Conservation (phyloP, 2,329 filamentous ascomycete genomes). For the Trichoderma afroharzianum region DNA sequence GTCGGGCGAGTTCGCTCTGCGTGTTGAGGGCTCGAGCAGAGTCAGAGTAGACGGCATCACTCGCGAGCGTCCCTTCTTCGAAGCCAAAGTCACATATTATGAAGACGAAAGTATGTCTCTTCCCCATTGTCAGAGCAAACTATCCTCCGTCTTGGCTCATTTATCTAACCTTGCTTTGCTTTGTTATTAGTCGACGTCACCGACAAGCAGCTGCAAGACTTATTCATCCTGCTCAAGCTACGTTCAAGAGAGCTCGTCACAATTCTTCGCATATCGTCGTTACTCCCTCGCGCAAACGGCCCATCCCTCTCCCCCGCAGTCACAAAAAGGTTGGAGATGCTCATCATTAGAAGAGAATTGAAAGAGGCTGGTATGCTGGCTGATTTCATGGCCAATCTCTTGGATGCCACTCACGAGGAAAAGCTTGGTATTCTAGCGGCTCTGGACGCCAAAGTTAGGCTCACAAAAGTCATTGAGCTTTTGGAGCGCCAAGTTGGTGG, state of each 20-base stretch:
- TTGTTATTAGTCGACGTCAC: constrained; percentile 27
- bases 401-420: constrained; percentile 84
- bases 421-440: constrained; percentile 84
- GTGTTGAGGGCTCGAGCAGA: constrained; percentile 81
- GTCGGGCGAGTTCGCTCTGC: constrained; percentile 71
- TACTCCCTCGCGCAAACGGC: constrained; percentile 68
- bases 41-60: constrained; percentile 63
- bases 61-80: constrained; percentile 80
- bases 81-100: constrained; percentile 70
- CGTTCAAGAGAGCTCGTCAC: constrained; percentile 83
- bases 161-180: constrained; percentile 12
- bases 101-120: constrained; percentile 61
- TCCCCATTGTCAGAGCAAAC: neutral
- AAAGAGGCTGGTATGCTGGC: constrained; percentile 80
- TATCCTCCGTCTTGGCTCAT: neutral
- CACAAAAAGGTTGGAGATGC: constrained; percentile 79
- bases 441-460: constrained; percentile 70
- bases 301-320: constrained; percentile 76
- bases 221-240: constrained; percentile 78
- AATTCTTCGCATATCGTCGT: constrained; percentile 76
- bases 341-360: constrained; percentile 78
- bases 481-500: constrained; percentile 76
- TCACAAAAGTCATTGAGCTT: constrained; percentile 79
- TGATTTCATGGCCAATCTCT: constrained; percentile 94
- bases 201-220: constrained; percentile 62